Base-by-base conservation (phyloP, 192 early-diverging fungal genomes). In the Irineochytrium annulatum region DNA sequence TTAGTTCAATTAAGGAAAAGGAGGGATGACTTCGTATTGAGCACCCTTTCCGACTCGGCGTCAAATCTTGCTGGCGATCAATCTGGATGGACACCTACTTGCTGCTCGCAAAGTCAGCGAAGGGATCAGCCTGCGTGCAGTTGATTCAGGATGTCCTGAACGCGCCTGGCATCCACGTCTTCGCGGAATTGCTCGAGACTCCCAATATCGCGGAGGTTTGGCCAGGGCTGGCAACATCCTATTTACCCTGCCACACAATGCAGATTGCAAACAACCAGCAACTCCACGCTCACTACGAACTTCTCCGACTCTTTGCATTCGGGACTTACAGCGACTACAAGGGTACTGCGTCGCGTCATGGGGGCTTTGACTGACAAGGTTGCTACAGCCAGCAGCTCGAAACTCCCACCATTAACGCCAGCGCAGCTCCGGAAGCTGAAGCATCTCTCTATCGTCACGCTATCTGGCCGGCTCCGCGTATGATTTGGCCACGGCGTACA, bases 231-330 rank as follows among this genome's bases (percentile, higher is more conserved):
- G 31, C 28, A 41, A 41, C n/a, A 41, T 16, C 39, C 39, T 43
- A 13, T 16, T 43, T 43, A n/a, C 13, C 14, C 39, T 48, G 24
- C 32, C 13, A 22, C 31, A 35, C 14, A 57, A 69, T 34, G 5
- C 32, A 63, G 62, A 39, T 63, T n/a, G 35, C 52, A 43, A 52
- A 62, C 16, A 63, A 71, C 29, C 78, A 80, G 31, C 77, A 88
- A 32, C 69, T 77, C 31, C 41, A 43, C 28, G 71, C 75, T 6
- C 26, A 82, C 76, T 60, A 73, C 72, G 69, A 67, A n/a, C 59
- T 91, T 17, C 75, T 94, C 35, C 55, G 82, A 41, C 59, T 91
- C 17, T 94, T 92, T 74, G 81, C 89, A n/a, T 94, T 82, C 69
- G 90, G 90, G 30, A 91, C 87, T 3, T 92, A 78, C 56, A 65